Base-by-base conservation (phyloP, 2,329 filamentous ascomycete genomes). In the Nothophaeocryptopus gaeumannii region DNA sequence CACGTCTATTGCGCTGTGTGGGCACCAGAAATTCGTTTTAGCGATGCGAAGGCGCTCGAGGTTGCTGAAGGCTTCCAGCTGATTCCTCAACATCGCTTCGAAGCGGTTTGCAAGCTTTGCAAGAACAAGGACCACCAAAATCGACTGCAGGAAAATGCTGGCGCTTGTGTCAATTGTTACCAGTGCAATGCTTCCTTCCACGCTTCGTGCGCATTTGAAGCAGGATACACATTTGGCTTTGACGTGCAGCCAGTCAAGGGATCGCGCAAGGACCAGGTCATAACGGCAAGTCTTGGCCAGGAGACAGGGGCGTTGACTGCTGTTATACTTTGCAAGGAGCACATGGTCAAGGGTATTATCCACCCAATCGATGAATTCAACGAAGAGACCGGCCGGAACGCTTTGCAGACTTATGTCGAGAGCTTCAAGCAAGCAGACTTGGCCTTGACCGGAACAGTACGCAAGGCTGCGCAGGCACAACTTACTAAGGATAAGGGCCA, bases 401-500 rank as follows among this genome's bases (percentile, higher is more conserved):
- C 88, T 8, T 73, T 99, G 42, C 90, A 96, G 67, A 77, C 95
- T 20, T 99, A 88, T 67, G 88, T 86, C 38, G 85, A 86, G 59
- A 90, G 85, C 50, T 96, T 89, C 75, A 99, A 99, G 70, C 92
- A 97, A 71, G 92, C 93, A 8, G 93, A 99, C 66, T 79, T 92
- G 35, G 83, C 88, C 2, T 74, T 96, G 60, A 96, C 91, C 2
- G 93, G 93, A 26, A 96, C 92, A 13, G 89, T 93, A 15, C 86
- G 93, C 47, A 96, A 96, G 70, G 92, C 93, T 15, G 93, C 89
- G 51, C 79, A 93, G 36, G 65, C 80, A 85, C 64, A 82, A 81
- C 49, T 78, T 26, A 79, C 80, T 10, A 88, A 85, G 65, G 72
- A 72, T 16, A 66, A 68, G 40, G 71, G 67, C 45, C 63, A 65